Base-by-base conservation (phyloP, 352 stramenopile genomes). In the Globisporangium yorkense region DNA sequence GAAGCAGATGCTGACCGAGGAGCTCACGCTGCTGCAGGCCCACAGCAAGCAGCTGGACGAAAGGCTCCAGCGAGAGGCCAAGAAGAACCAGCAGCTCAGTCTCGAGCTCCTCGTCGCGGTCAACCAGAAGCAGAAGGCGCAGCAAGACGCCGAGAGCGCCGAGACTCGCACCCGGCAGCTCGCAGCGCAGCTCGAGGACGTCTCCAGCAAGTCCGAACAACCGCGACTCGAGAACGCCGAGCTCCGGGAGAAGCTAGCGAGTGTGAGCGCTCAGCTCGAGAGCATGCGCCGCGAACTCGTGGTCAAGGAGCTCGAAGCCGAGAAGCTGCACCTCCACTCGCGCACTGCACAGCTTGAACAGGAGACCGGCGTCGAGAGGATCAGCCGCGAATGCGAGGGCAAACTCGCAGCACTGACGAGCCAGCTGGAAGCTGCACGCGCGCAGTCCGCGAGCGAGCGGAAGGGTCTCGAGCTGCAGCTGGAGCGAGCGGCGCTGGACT, bases 1-100 rank as follows among this genome's bases (percentile, higher is more conserved):
- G 10, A 87, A 89, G 35, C 43, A 62, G 5, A 52, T 51, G 21
- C 47, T 82, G 0, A 51, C 54, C 16, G 65, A 72, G 33, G 71
- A 85, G 35, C 51, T 87, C 13, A 52, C 56, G 7, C 55, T 71
- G 29, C 51, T 81, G n/a, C 72, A 84, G 35, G 65, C 70, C 5
- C 63, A 74, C 20, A 57, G 58, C 8, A 52, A 68, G 21, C 48
- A 68, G 44, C 31, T 72, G 2, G 74, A 84, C n/a, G 56, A 62
- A 16, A 48, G 55, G 31, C 54, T 66, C 5, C 54, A 72, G 5
- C 51, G 65, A 6, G 72, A 88, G n/a, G 57, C 40, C 1, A 82
- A 80, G 55, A 88, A 85, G 59, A 84, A 79, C 35, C 76, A 90
- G 46, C 76, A 90, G 47, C 68, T 90, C 1, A 87, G 76, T 62